phyloP scores from a whole-genome alignment of 192 early-diverging fungal species.

The Rhizoclosmatium globosum region DNA sequence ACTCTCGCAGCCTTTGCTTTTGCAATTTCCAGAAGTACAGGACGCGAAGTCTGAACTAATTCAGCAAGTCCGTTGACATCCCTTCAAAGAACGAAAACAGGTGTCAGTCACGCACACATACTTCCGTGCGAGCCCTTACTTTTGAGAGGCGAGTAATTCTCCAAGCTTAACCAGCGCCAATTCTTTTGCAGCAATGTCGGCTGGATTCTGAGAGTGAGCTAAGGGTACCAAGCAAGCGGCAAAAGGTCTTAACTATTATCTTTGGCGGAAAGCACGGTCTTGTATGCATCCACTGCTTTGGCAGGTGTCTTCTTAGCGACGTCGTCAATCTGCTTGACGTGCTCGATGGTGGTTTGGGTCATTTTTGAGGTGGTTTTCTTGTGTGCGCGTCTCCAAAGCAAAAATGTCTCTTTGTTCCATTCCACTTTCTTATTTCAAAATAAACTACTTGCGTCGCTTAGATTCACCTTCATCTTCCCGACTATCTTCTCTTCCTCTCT shows the following conservation, averaged over 20 bases:
- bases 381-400: background rate
- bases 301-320: conserved; percentile 66
- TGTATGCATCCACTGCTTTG: conserved; percentile 71
- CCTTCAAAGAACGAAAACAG: no score
- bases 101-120: no score
- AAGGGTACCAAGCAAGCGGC: background rate
- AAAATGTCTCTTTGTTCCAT: background rate
- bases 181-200: no score
- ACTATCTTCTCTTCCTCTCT: conserved; percentile 55
- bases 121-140: no score
- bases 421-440: background rate
- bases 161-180: no score
- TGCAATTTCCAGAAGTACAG: conserved; percentile 82
- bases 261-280: conserved; percentile 54
- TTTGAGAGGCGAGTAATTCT: no score
- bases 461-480: background rate
- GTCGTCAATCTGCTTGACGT: conserved; percentile 58
- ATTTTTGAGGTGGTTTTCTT: conserved; percentile 4
- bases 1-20: conserved; percentile 98
- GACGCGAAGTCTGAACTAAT: conserved; percentile 82
- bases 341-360: background rate
- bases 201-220: conserved; percentile 56
- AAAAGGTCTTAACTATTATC: background rate
- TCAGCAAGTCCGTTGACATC: conserved; percentile 79
- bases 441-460: conserved; percentile 11